Evolutionary conservation across 352 stramenopile species (phyloP), one percentile per base, ranked within the genome.

Genomic region (Phytophthora pini): DNA sequence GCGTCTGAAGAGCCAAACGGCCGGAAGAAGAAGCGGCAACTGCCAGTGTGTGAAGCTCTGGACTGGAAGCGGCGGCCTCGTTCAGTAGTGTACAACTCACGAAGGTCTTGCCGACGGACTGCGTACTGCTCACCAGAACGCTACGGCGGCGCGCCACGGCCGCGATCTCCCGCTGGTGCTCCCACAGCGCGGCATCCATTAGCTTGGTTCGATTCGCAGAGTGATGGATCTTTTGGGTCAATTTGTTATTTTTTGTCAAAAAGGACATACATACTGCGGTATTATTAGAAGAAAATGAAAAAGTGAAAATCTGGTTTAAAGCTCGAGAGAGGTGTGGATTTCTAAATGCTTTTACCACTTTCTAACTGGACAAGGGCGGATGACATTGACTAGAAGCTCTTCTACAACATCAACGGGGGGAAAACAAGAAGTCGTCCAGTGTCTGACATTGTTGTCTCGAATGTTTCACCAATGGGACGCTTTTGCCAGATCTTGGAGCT

Each of bases 81-180:
- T 78, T 78, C 41, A 92, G 53, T 45, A 90, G 60, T 39, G 81
- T 68, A 13, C 73, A 78, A 41, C 78, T 74, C 15, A 90, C 49
- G 61, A 90, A 89, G 9, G 82, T 94, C 70, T 94, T 94, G 44
- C 88, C 88, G 5, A 94, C 61, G 11, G 72, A 56, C 31, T 72
- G 70, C 22, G 77, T 46, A 4, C 84, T 83, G 61, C 80, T 89
- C 8, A 96, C 43, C 22, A 93, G 52, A 43, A 87, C 79, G 50
- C 87, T 94, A 53, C 79, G 82, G 29, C 60, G 66, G 12, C 64
- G 71, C 46, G 83, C 88, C 20, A 96, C 71, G 31, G 80, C 82
- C 57, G 84, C 74, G 60, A 93, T 78, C 70, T 96, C 88, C 9
- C 65, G 70, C 64, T 94, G 79, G 54, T 96, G 83, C 46, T 84